phyloP scores from a whole-genome alignment of 2,329 filamentous ascomycete species.

The Trichoderma sp. region DNA sequence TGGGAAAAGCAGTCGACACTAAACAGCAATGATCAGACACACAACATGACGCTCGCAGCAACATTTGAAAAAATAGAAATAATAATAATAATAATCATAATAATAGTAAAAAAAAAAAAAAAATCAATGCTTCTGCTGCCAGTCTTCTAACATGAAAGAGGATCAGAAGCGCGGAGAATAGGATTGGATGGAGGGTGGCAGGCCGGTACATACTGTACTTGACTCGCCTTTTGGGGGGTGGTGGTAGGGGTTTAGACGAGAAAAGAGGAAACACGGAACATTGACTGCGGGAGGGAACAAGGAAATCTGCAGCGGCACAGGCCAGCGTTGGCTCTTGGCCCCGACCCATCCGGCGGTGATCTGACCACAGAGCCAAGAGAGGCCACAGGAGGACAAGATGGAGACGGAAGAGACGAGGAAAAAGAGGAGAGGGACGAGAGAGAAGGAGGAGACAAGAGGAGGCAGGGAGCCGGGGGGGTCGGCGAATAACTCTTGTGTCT shows the following conservation, averaged over 20 bases:
- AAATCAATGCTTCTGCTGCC: constrained; percentile 31
- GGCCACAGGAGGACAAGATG: constrained; percentile 2
- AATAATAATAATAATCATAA: constrained; percentile 26
- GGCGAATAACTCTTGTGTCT: constrained; percentile 1
- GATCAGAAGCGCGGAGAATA: constrained; percentile 25
- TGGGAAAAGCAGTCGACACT: not conserved
- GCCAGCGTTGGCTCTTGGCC: not conserved
- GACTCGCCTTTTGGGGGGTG: constrained; percentile 3
- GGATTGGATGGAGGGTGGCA: constrained; percentile 29
- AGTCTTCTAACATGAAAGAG: constrained; percentile 15
- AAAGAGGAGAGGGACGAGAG: not conserved
- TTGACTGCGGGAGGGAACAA: constrained; percentile 1
- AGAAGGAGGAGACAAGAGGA: constrained; percentile 19
- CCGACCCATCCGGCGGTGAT: constrained; percentile 13
- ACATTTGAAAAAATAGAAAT: constrained; percentile 26
- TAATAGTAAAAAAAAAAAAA: constrained; percentile 27
- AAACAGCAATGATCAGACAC: constrained; percentile 8
- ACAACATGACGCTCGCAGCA: constrained; percentile 30
- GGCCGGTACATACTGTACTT: constrained; percentile 8
- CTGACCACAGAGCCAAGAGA: not conserved
- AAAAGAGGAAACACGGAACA: constrained; percentile 22
- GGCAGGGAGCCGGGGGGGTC: constrained; percentile 20
- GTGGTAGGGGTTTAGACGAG: constrained; percentile 20
- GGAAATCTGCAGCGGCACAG: constrained; percentile 9
- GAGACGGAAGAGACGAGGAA: not conserved